These are phyloP conservation scores for Sporothrix brunneoviolacea DNA, from an alignment of 2,329 filamentous ascomycete species.

Conservation along the genomic window DNA sequence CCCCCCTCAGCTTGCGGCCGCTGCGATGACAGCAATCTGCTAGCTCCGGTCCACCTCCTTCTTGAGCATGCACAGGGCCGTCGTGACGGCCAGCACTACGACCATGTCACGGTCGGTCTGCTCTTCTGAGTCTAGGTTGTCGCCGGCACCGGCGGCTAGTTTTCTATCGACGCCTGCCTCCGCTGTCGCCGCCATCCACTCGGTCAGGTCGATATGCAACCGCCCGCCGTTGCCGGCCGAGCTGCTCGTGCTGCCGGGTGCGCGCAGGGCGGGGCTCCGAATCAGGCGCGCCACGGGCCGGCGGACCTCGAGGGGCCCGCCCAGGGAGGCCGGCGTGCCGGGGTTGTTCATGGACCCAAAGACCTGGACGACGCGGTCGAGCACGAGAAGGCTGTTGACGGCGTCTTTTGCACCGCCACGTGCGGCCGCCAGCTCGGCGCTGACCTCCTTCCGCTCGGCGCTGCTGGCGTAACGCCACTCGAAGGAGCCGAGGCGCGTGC, in stretches of 20 bases:
- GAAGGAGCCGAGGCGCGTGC: conserved; percentile 43
- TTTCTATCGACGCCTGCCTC: conserved; percentile 20
- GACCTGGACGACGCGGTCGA: conserved; percentile 38
- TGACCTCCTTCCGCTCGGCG: conserved; percentile 36
- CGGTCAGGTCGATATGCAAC: conserved; percentile 31
- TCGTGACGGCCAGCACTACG: conserved; percentile 47
- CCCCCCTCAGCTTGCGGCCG: not conserved
- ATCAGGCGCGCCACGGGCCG: conserved; percentile 37
- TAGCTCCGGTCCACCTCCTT: conserved; percentile 53
- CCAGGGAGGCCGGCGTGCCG: conserved; percentile 3
- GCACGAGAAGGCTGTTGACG: conserved; percentile 39
- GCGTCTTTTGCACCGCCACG: no score
- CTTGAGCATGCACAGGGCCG: conserved; percentile 57
- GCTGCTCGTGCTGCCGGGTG: conserved; percentile 29
- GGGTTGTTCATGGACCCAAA: conserved; percentile 1
- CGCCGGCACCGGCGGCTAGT: conserved; percentile 20
- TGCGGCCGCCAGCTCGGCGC: no score
- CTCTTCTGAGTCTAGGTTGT: conserved; percentile 4
- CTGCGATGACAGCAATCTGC: conserved; percentile 36
- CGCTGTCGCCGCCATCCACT: conserved; percentile 31
- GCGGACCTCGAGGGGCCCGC: conserved; percentile 27
- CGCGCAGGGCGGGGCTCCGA: conserved; percentile 34
- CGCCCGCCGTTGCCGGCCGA: conserved; percentile 46
- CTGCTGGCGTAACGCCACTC: conserved; percentile 50
- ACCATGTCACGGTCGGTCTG: conserved; percentile 32